phyloP scores from a whole-genome alignment of 768 basidiomycete genomes.

The Vishniacozyma victoriae region DNA sequence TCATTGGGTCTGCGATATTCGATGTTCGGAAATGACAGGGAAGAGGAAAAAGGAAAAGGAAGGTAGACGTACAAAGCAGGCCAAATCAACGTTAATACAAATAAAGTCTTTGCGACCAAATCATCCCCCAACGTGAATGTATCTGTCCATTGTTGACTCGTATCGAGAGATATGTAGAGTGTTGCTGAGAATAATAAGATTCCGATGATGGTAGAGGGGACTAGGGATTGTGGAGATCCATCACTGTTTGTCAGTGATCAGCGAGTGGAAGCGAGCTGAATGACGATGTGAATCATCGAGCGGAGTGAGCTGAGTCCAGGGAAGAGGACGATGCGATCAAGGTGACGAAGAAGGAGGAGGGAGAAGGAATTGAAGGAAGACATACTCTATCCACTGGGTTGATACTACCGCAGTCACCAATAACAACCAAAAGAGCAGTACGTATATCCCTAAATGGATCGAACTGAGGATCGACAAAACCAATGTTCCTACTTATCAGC shows the following conservation, averaged over 20 bases:
- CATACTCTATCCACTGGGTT: slow-evolving; percentile 81
- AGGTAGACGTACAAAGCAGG: slow-evolving; percentile 69
- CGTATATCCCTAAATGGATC: slow-evolving; percentile 71
- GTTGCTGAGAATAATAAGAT: slow-evolving; percentile 71
- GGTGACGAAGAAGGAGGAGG: too few species aligned
- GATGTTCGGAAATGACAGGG: too few species aligned
- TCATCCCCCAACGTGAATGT: too few species aligned
- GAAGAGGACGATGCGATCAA: too few species aligned
- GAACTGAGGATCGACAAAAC: slow-evolving; percentile 65
- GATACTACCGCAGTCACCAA: slow-evolving; percentile 49
- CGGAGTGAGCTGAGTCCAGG: too few species aligned
- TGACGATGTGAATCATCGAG: too few species aligned
- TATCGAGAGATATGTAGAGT: slow-evolving; percentile 78
- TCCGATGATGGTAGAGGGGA: slow-evolving; percentile 58
- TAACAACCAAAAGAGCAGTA: slow-evolving; percentile 64
- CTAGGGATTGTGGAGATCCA: slow-evolving; percentile 44
- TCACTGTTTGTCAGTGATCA: too few species aligned
- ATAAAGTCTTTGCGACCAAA: slow-evolving; percentile 67
- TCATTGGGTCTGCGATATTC: too few species aligned
- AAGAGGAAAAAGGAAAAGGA: too few species aligned
- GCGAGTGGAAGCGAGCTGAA: too few species aligned
- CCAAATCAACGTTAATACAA: slow-evolving; percentile 74
- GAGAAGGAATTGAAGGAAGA: too few species aligned
- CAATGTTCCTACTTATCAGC: too few species aligned
- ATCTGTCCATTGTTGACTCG: slow-evolving; percentile 65